These are phyloP conservation scores for Penicillium paneum DNA, from an alignment of 2,329 filamentous ascomycete species.

Conservation along the genomic window DNA sequence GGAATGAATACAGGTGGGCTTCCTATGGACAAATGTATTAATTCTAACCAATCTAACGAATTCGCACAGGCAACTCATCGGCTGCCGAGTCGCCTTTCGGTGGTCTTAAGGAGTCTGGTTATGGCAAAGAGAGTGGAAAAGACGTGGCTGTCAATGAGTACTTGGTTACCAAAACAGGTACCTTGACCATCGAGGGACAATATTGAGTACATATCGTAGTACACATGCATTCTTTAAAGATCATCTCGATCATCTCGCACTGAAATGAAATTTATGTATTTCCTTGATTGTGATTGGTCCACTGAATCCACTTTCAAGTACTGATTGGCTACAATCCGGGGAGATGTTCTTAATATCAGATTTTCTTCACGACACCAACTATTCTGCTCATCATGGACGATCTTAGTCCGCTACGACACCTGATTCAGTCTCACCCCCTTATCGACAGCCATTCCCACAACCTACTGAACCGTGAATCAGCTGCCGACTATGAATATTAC, in stretches of 20 bases:
- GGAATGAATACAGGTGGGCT: slow-evolving; percentile 59
- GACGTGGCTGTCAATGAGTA: slow-evolving; percentile 64
- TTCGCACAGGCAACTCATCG: slow-evolving; percentile 54
- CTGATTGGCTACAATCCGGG: background rate
- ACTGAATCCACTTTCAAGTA: background rate
- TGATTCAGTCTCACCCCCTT: slow-evolving; percentile 42
- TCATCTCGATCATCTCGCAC: background rate
- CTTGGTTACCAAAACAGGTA: slow-evolving; percentile 63
- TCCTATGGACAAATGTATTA: background rate
- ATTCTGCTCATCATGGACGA: slow-evolving; percentile 19
- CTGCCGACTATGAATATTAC: slow-evolving; percentile 34
- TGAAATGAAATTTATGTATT: background rate
- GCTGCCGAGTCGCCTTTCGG: slow-evolving; percentile 66
- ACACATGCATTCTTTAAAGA: background rate
- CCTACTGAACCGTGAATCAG: slow-evolving; percentile 35
- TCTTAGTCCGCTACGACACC: slow-evolving; percentile 32
- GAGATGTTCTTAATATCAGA: background rate
- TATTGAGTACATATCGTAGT: slow-evolving; percentile 35
- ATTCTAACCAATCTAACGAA: background rate
- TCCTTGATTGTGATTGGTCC: background rate
- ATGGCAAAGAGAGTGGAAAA: slow-evolving; percentile 66
- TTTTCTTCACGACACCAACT: background rate
- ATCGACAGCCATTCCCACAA: slow-evolving; percentile 52
- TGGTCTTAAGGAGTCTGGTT: slow-evolving; percentile 65
- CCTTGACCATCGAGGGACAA: slow-evolving; percentile 58